Conservation (phyloP, 768 basidiomycete species). For the Lentinula guzmanii region DNA sequence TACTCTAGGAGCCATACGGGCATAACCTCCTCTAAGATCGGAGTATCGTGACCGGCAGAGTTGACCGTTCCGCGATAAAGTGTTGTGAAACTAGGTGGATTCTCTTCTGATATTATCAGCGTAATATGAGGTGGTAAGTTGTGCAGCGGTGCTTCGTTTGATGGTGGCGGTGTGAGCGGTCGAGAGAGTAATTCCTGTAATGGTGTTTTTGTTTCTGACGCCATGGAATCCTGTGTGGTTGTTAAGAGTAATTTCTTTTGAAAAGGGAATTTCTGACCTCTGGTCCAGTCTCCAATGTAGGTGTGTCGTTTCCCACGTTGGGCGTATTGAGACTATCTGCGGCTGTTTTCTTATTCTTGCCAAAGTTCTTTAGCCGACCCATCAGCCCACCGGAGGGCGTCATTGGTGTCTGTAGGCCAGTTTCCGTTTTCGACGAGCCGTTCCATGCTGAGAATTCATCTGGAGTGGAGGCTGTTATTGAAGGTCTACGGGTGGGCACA, state of each 20-base stretch:
- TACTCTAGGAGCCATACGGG: conserved; percentile 91
- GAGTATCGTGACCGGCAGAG: conserved; percentile 39
- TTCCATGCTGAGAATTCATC: conserved; percentile 50
- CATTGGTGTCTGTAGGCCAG: conserved; percentile 37
- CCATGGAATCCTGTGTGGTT: conserved; percentile 14
- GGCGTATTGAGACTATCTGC: conserved; percentile 13
- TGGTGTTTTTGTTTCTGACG: conserved; percentile 33
- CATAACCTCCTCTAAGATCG: conserved; percentile 64
- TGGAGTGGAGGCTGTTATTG: conserved; percentile 31
- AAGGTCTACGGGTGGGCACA: conserved; percentile 36
- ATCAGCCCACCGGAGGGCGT: conserved; percentile 60
- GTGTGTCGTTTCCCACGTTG: conserved; percentile 6
- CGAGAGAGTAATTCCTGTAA: conserved; percentile 49
- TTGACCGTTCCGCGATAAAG: conserved; percentile 71
- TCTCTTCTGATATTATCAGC: conserved; percentile 80
- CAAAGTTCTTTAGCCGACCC: conserved; percentile 73
- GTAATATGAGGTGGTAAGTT: conserved; percentile 52
- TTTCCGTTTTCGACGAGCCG: conserved; percentile 20
- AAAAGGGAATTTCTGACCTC: conserved; percentile 18
- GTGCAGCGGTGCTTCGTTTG: conserved; percentile 67
- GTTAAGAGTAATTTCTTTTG: background rate
- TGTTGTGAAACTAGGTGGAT: conserved; percentile 63
- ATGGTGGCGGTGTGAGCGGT: conserved; percentile 58
- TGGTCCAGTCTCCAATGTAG: conserved; percentile 16
- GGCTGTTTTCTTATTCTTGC: conserved; percentile 37